Evolutionary conservation across 2,329 filamentous ascomycete species (phyloP).

Genomic region (Fusarium newnesense): DNA sequence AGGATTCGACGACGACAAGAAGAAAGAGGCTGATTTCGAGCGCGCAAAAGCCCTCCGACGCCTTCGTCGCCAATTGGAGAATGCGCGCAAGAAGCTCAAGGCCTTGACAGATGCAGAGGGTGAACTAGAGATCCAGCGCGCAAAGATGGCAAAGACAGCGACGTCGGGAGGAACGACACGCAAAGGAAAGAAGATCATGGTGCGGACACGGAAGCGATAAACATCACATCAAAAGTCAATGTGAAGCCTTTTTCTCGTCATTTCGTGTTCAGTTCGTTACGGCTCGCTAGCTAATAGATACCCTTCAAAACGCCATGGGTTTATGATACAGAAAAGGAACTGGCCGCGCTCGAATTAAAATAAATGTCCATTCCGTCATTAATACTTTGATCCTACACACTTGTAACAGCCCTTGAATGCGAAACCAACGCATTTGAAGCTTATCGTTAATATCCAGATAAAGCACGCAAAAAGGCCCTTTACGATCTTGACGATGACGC

Average conservation of each 20-base stretch:
- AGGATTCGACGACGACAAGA: constrained; percentile 29
- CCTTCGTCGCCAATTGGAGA: constrained; percentile 60
- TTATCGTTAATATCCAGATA: constrained; percentile 67
- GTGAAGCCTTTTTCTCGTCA: background rate
- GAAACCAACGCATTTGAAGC: constrained; percentile 63
- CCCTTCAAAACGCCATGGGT: constrained; percentile 41
- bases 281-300: constrained; percentile 43
- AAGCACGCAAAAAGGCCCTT: constrained; percentile 66
- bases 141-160: constrained; percentile 73
- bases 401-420: constrained; percentile 63
- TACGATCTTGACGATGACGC: constrained; percentile 61
- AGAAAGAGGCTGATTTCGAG: constrained; percentile 50
- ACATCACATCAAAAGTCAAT: background rate
- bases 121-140: constrained; percentile 67
- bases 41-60: constrained; percentile 56
- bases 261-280: constrained; percentile 39
- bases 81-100: constrained; percentile 64
- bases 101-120: constrained; percentile 66
- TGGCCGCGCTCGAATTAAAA: constrained; percentile 8
- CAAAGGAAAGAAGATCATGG: constrained; percentile 70
- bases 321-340: constrained; percentile 40
- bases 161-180: constrained; percentile 69
- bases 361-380: constrained; percentile 32
- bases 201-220: constrained; percentile 70
- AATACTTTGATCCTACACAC: constrained; percentile 60